phyloP scores from a whole-genome alignment of 2,329 filamentous ascomycete species.

The Myriosclerotinia scirpicola region DNA sequence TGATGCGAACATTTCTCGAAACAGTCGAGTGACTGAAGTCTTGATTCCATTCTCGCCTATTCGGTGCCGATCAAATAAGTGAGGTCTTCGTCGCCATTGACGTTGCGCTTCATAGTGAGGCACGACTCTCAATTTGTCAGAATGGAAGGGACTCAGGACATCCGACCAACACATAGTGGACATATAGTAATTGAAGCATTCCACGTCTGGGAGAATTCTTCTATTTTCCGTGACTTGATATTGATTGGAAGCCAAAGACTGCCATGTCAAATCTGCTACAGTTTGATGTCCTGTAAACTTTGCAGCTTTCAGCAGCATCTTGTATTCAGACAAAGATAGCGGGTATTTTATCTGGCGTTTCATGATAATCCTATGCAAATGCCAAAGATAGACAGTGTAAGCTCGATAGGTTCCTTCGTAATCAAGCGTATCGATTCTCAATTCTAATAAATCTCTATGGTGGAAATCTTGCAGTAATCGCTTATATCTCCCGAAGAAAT shows the following conservation, averaged over 20 bases:
- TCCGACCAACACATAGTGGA: slow-evolving; percentile 50
- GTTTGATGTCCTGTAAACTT: slow-evolving; percentile 47
- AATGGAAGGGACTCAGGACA: slow-evolving; percentile 43
- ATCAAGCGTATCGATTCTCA: slow-evolving; percentile 23
- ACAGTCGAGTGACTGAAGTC: slow-evolving; percentile 38
- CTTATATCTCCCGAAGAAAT: slow-evolving; percentile 50
- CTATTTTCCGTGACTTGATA: not conserved
- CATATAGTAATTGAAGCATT: slow-evolving; percentile 57
- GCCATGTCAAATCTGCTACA: slow-evolving; percentile 50
- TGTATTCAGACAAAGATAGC: slow-evolving; percentile 51
- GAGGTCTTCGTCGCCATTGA: slow-evolving; percentile 25
- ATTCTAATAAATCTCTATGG: slow-evolving; percentile 43
- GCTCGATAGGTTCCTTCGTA: slow-evolving; percentile 30
- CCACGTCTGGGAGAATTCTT: slow-evolving; percentile 45
- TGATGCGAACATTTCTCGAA: slow-evolving; percentile 49
- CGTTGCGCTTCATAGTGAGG: slow-evolving; percentile 36
- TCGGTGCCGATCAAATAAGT: slow-evolving; percentile 32
- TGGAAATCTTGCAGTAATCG: slow-evolving; percentile 52
- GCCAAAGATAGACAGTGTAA: slow-evolving; percentile 30
- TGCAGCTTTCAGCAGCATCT: slow-evolving; percentile 53
- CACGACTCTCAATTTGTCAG: slow-evolving; percentile 40
- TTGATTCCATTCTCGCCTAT: slow-evolving; percentile 32
- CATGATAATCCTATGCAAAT: slow-evolving; percentile 40
- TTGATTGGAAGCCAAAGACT: slow-evolving; percentile 43
- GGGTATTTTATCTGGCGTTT: slow-evolving; percentile 42